Conservation (phyloP, 2,329 filamentous ascomycete species). For the Drechslerella coelobrocha region DNA sequence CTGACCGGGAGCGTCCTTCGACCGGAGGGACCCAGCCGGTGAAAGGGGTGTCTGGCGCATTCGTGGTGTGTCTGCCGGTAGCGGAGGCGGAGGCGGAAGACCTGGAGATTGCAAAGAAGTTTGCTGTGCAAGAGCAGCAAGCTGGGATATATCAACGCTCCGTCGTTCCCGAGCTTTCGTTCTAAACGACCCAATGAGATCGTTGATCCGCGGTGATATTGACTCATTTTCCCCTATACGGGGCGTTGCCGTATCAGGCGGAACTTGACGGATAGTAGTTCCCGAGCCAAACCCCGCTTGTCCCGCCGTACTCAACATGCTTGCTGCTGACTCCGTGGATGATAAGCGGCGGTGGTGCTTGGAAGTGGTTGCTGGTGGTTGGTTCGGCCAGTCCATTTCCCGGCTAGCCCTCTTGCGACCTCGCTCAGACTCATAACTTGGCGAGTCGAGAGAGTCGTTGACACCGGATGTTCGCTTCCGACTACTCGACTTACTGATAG, state of each 20-base stretch:
- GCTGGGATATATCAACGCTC: conserved; percentile 44
- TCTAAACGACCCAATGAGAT: conserved; percentile 42
- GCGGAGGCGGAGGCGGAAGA: conserved; percentile 9
- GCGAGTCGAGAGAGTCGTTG: conserved; percentile 23
- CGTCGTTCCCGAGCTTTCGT: conserved; percentile 41
- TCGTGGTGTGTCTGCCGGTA: background rate
- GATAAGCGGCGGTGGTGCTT: conserved; percentile 32
- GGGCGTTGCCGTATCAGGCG: conserved; percentile 12
- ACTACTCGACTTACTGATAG: conserved; percentile 37
- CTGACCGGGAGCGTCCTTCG: background rate
- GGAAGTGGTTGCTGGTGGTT: conserved; percentile 18
- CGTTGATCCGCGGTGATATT: conserved; percentile 32
- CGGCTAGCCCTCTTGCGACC: conserved; percentile 45
- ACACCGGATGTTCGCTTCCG: conserved; percentile 42
- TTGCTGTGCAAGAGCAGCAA: conserved; percentile 42
- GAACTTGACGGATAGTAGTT: conserved; percentile 39
- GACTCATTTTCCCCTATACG: conserved; percentile 15
- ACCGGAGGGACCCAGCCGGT: conserved; percentile 7
- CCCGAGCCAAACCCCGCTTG: conserved; percentile 20
- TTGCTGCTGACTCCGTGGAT: conserved; percentile 22
- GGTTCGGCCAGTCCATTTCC: conserved; percentile 36
- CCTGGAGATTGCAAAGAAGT: conserved; percentile 31
- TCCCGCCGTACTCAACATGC: conserved; percentile 13
- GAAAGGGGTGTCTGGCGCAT: conserved; percentile 19
- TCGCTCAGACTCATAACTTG: conserved; percentile 29